Evolutionary conservation across 768 basidiomycete species (phyloP).

Genomic region (Leccinum ochraceum): DNA sequence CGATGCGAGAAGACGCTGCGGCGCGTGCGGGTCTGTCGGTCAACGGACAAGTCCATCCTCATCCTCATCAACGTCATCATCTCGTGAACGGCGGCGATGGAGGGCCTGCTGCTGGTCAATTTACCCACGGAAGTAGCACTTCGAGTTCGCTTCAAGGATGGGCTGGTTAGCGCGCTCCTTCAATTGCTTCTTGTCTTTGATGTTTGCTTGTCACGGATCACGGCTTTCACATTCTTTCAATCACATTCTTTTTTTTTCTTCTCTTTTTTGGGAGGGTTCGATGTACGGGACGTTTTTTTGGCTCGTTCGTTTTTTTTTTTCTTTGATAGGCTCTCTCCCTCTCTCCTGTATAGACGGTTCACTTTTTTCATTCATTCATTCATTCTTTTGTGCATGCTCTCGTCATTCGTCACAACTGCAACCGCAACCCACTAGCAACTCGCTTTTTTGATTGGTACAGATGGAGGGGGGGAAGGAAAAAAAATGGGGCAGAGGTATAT

Average conservation of each 20-base stretch:
- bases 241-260: neutral
- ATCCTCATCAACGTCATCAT: neutral
- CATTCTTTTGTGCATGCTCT: neutral
- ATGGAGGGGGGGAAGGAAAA: neutral
- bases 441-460: neutral
- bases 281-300: neutral
- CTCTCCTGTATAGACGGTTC: neutral
- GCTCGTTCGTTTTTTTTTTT: neutral
- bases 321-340: no score
- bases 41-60: neutral
- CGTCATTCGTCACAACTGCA: neutral
- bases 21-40: neutral
- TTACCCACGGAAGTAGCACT: neutral
- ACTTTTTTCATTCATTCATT: neutral
- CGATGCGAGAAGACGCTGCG: neutral
- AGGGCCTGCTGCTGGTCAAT: neutral
- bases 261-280: neutral
- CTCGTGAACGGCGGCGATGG: neutral
- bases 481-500: neutral
- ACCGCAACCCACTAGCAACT: neutral
- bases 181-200: neutral
- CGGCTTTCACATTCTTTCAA: neutral
- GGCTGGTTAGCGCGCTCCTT: neutral
- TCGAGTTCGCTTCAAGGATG: conserved; percentile 2
- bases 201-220: neutral